Evolutionary conservation across 768 basidiomycete species (phyloP).

Genomic region (Naganishia vaughanmartiniae): DNA sequence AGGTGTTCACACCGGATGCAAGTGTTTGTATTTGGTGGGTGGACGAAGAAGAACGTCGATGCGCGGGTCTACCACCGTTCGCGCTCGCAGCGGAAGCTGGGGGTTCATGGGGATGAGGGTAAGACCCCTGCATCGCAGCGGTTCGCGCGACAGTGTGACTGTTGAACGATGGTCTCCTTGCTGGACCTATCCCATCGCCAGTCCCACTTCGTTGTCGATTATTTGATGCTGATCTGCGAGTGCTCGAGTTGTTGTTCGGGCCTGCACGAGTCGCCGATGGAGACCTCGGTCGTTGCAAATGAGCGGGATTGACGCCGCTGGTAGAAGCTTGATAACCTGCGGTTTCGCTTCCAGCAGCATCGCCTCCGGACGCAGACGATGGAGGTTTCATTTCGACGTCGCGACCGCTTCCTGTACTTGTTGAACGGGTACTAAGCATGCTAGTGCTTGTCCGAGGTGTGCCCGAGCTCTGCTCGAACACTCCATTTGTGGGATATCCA

Average conservation of each 20-base stretch:
- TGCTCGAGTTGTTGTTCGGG: conserved; percentile 2
- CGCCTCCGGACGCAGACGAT: neutral
- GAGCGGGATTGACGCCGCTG: conserved; percentile 1
- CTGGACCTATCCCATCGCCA: conserved; percentile 15
- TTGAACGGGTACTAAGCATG: conserved; percentile 21
- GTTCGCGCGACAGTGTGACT: conserved; percentile 13
- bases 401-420: conserved; percentile 6
- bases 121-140: conserved; percentile 17
- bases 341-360: neutral
- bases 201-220: neutral
- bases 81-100: neutral
- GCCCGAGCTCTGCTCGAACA: conserved; percentile 2
- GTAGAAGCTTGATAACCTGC: neutral
- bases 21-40: conserved; percentile 17
- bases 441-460: conserved; percentile 9
- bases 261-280: conserved; percentile 16
- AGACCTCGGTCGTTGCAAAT: conserved; percentile 7
- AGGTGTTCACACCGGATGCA: conserved; percentile 8
- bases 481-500: neutral
- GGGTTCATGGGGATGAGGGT: conserved; percentile 16
- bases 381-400: conserved; percentile 14
- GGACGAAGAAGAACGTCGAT: conserved; percentile 10
- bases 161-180: conserved; percentile 17
- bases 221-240: conserved; percentile 11
- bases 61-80: conserved; percentile 2